Evolutionary conservation across 805 yeast species (phyloP), one percentile per base, ranked within the genome.

Genomic region (Cephaloascus fragrans): DNA sequence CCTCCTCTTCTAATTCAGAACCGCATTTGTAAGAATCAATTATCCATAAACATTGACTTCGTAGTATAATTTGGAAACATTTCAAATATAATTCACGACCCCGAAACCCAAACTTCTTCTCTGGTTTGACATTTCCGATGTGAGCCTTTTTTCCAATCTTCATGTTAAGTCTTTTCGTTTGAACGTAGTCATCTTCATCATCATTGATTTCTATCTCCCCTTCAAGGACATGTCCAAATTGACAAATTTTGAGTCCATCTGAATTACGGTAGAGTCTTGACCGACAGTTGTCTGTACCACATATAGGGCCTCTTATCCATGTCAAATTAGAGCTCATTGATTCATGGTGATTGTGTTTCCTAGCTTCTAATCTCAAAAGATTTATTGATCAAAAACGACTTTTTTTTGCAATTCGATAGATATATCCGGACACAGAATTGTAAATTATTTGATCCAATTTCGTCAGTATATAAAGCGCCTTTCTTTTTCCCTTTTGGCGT

Each of bases 211-310:
- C 95, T 19, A 83, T 53, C 44, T 80, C 83, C 28, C 89, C 88
- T 46, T 80, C 90, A 57, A 76, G 74, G 17, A 89, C 88, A 59
- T 90, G 98, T 4, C 97, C 97, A 51, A 74, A 82, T 50, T 84
- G 90, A 55, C 98, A 90, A 9, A 89, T 80, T 41, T 79, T 71
- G 37, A 75, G 75, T 19, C 98, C 98, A 50, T 83, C 86, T 3
- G 77, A 62, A 23, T 75, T 57, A 37, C 81, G 70, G 76, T 86
- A 90, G 37, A 80, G 70, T 31, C 77, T 62, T 1, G 96, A 83
- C 3, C 83, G 76, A 59, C 98, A 90, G 63, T 90, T 90, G 45
- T 83, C 89, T 2, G 80, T 78, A 1, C 97, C 97, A 69, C 98
- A 90, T 4, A 81, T 60, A 3, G 84, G 81, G 2, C 98, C 97